A percentile compares a stretch with the other conserved stretches of the same genome.
Evolutionary conservation across 1,284 basidiomycete genomes (phyloP).

Genomic region (Sporisorium exsertum): DNA sequence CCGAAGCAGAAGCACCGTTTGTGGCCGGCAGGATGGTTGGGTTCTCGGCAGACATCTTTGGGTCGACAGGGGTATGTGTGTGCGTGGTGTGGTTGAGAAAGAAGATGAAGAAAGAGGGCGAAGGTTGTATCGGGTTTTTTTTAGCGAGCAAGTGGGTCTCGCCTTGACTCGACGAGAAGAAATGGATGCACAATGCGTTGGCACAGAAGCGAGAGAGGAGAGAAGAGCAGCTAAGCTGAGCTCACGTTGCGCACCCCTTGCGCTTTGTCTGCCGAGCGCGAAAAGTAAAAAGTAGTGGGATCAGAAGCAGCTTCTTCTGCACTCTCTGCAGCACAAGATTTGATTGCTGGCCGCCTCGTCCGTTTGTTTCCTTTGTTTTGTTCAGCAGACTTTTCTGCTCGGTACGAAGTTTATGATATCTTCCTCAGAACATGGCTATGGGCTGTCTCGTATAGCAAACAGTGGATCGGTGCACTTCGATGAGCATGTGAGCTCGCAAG

Average conservation of each 20-base stretch:
- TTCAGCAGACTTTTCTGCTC: too few relatives aligned
- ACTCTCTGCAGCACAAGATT: too few relatives aligned
- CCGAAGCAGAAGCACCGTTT: slow-evolving; percentile 58
- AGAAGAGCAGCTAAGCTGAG: neutral
- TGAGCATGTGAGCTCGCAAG: too few relatives aligned
- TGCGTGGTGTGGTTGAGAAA: slow-evolving; percentile 1
- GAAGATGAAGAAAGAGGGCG: slow-evolving; percentile 9
- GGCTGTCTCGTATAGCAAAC: too few relatives aligned
- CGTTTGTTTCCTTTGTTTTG: too few relatives aligned
- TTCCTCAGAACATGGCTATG: too few relatives aligned
- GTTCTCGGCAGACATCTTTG: slow-evolving; percentile 67
- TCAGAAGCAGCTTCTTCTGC: too few relatives aligned
- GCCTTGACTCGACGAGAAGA: neutral
- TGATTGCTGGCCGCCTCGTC: too few relatives aligned
- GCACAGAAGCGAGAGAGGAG: neutral
- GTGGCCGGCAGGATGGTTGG: slow-evolving; percentile 66
- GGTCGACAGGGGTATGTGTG: neutral
- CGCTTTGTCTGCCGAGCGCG: neutral
- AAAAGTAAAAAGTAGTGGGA: too few relatives aligned
- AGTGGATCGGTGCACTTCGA: too few relatives aligned
- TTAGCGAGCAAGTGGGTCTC: neutral
- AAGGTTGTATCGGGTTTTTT: neutral
- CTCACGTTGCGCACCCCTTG: neutral
- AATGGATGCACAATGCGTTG: too few relatives aligned
- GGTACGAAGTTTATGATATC: too few relatives aligned